These are phyloP conservation scores for Capsicum chinense DNA, from an alignment of 257 asterid species.

Conservation along the genomic window DNA sequence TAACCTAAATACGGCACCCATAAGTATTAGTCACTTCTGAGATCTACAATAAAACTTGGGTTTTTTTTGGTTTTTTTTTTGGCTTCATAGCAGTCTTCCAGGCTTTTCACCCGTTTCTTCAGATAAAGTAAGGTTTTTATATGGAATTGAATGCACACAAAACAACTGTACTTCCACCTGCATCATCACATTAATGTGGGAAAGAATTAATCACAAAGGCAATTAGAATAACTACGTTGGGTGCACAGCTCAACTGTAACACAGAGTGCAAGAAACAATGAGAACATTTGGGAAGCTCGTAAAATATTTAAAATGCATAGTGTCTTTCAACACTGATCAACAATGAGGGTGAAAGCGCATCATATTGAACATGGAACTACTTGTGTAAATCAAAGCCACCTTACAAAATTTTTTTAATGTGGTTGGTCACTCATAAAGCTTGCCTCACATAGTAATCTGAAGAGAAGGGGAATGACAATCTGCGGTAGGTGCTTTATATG, in stretches of 20 bases:
- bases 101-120: neutral
- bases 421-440: neutral
- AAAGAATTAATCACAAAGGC: neutral
- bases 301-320: constrained; percentile 20
- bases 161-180: neutral
- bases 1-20: too few relatives aligned
- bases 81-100: constrained; percentile 16
- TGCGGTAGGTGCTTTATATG: neutral
- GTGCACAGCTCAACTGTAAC: constrained; percentile 4
- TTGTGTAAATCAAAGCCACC: neutral
- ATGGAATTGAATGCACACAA: constrained; percentile 1
- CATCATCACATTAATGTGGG: constrained; percentile 11
- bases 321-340: neutral
- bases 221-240: constrained; percentile 6
- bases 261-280: constrained; percentile 7
- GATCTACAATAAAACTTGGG: constrained; percentile 1
- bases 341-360: neutral
- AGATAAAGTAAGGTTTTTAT: constrained; percentile 16
- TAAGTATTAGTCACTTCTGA: too few relatives aligned
- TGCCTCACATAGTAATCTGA: neutral
- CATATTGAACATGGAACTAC: constrained; percentile 15
- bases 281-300: neutral
- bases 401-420: neutral
- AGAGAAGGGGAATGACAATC: constrained; percentile 6
- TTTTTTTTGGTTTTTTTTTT: neutral